A percentile compares a stretch with the other conserved stretches of the same genome.
Conservation (phyloP, 768 basidiomycete species). For the Chiua virens region DNA sequence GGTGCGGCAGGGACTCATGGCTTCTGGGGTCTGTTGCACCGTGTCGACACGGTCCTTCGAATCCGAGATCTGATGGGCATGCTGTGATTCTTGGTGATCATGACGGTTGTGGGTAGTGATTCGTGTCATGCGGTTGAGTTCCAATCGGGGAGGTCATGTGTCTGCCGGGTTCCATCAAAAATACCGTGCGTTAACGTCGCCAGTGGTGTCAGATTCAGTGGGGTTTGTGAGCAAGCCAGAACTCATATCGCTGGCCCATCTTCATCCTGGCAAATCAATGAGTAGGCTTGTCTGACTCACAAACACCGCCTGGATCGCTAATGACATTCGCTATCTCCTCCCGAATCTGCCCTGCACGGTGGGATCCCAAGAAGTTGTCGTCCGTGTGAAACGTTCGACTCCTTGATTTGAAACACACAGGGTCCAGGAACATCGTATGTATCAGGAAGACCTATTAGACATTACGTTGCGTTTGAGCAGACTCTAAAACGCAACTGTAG, state of each 20-base stretch:
- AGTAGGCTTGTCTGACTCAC: slow-evolving; percentile 8
- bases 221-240: slow-evolving; percentile 7
- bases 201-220: slow-evolving; percentile 13
- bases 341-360: slow-evolving; percentile 6
- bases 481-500: slow-evolving; percentile 8
- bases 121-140: slow-evolving; percentile 10
- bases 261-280: slow-evolving; percentile 1
- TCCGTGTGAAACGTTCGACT: slow-evolving; percentile 15
- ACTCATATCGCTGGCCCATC: no score
- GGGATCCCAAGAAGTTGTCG: slow-evolving; percentile 1
- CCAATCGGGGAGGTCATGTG: slow-evolving; percentile 4
- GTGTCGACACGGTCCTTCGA: background rate
- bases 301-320: slow-evolving; percentile 12
- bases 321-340: slow-evolving; percentile 8
- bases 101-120: slow-evolving; percentile 9
- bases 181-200: slow-evolving; percentile 9
- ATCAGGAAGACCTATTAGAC: background rate
- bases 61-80: slow-evolving; percentile 18
- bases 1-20: background rate
- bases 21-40: no score
- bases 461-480: slow-evolving; percentile 19
- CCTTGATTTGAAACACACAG: background rate
- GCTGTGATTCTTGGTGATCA: slow-evolving; percentile 11
- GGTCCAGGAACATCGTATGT: background rate
- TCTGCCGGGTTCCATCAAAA: background rate